phyloP scores from a whole-genome alignment of 441 rosid genomes.

The Mallotus japonicus region DNA sequence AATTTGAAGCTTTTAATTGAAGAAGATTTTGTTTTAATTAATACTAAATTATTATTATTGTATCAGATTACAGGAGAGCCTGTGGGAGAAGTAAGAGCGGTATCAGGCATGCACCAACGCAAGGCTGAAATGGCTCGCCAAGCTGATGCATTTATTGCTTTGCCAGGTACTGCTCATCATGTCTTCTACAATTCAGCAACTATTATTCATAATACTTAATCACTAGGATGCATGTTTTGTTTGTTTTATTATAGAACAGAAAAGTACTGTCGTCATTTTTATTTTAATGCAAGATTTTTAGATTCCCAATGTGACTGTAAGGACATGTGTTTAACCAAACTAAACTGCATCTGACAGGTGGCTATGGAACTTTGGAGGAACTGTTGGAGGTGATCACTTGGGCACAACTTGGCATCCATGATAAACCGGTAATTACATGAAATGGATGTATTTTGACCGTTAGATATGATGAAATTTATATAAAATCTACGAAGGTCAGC shows the following conservation, averaged over 20 bases:
- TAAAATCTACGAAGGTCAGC: too few relatives aligned
- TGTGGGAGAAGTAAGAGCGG: slow-evolving; percentile 93
- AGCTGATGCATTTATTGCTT: slow-evolving; percentile 93
- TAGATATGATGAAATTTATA: too few relatives aligned
- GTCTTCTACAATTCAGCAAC: too few relatives aligned
- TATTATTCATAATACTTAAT: too few relatives aligned
- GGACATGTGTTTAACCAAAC: background rate
- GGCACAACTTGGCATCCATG: slow-evolving; percentile 96
- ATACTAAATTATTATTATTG: too few relatives aligned
- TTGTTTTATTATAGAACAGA: too few relatives aligned
- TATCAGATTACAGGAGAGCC: slow-evolving; percentile 85
- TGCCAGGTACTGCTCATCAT: slow-evolving; percentile 54
- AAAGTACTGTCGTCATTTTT: too few relatives aligned
- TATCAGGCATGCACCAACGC: slow-evolving; percentile 95
- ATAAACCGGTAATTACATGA: slow-evolving; percentile 62
- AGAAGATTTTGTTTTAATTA: too few relatives aligned
- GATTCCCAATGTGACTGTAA: background rate
- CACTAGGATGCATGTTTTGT: too few relatives aligned
- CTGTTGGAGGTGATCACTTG: slow-evolving; percentile 88
- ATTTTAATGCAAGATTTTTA: background rate
- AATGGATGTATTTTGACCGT: too few relatives aligned
- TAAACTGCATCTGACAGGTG: slow-evolving; percentile 44
- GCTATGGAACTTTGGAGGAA: slow-evolving; percentile 94
- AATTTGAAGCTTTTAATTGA: too few relatives aligned
- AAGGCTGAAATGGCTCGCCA: slow-evolving; percentile 97